Percentiles rank a stretch among this genome's conserved stretches.
Evolutionary conservation across 257 asterid species (phyloP).

Genomic region (Lavandula angustifolia): DNA sequence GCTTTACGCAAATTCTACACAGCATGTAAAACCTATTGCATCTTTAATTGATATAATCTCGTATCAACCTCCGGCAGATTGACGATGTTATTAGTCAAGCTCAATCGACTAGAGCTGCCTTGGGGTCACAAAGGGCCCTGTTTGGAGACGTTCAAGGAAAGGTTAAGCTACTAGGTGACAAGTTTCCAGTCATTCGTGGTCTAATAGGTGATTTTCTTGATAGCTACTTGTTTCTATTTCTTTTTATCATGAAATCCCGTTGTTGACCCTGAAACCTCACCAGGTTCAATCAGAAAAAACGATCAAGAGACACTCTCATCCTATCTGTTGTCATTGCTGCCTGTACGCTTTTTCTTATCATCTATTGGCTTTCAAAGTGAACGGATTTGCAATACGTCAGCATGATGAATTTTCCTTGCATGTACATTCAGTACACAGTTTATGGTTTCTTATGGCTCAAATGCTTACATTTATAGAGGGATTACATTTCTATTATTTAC

Average conservation of each 20-base stretch:
- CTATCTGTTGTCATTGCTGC: constrained; percentile 96
- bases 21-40: constrained; percentile 14
- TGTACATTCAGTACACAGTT: constrained; percentile 32
- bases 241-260: constrained; percentile 17
- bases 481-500: constrained; percentile 15
- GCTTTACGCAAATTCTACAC: constrained; percentile 3
- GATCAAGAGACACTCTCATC: constrained; percentile 91
- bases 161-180: constrained; percentile 84
- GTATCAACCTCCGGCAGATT: constrained; percentile 49
- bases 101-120: constrained; percentile 79
- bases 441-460: too few relatives aligned
- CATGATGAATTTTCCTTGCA: constrained; percentile 38
- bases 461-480: constrained; percentile 12
- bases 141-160: constrained; percentile 95
- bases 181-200: constrained; percentile 87
- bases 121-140: constrained; percentile 87
- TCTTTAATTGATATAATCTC: constrained; percentile 5
- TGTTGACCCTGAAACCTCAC: constrained; percentile 31
- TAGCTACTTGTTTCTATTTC: background rate
- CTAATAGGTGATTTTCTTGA: constrained; percentile 61
- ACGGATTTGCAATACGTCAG: constrained; percentile 15
- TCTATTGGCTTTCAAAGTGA: constrained; percentile 97
- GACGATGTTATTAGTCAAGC: constrained; percentile 98
- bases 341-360: constrained; percentile 88
- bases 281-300: constrained; percentile 88